Evolutionary conservation across 306 rosid species (phyloP).

Genomic region (Delonix regia): DNA sequence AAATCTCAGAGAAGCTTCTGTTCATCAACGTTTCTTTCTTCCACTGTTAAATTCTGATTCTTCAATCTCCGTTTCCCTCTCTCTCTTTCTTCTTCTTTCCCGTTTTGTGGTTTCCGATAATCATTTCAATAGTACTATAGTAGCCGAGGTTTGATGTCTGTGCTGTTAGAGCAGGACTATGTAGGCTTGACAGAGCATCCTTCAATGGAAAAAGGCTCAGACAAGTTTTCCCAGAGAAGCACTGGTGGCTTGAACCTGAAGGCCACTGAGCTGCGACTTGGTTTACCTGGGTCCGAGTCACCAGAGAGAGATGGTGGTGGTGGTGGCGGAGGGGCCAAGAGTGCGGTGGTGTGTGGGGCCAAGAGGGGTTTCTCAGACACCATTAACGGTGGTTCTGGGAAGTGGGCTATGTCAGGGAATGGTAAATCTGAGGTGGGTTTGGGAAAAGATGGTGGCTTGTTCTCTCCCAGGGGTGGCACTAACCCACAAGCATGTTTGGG

Average conservation of each 20-base stretch:
- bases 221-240: slow-evolving; percentile 36
- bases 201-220: slow-evolving; percentile 60
- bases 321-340: slow-evolving; percentile 32
- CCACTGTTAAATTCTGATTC: slow-evolving; percentile 38
- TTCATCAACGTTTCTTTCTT: slow-evolving; percentile 26
- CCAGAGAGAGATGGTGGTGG: slow-evolving; percentile 60
- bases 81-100: slow-evolving; percentile 19
- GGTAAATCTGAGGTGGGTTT: slow-evolving; percentile 70
- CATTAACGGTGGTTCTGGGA: slow-evolving; percentile 70
- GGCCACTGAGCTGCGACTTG: slow-evolving; percentile 93
- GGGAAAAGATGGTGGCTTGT: slow-evolving; percentile 4
- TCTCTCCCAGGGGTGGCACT: not conserved
- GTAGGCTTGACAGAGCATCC: slow-evolving; percentile 71
- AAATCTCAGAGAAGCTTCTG: slow-evolving; percentile 49
- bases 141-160: slow-evolving; percentile 65
- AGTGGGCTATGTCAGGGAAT: slow-evolving; percentile 70
- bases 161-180: slow-evolving; percentile 67
- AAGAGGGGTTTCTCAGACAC: slow-evolving; percentile 90
- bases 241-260: slow-evolving; percentile 61
- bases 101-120: slow-evolving; percentile 42
- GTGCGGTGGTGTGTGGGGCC: slow-evolving; percentile 64
- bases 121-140: slow-evolving; percentile 26
- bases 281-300: slow-evolving; percentile 85
- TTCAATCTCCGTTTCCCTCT: slow-evolving; percentile 20
- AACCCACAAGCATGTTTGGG: slow-evolving; percentile 8